These are phyloP conservation scores for Isatis tinctoria DNA, from an alignment of 345 rosid genomes.

Conservation along the genomic window DNA sequence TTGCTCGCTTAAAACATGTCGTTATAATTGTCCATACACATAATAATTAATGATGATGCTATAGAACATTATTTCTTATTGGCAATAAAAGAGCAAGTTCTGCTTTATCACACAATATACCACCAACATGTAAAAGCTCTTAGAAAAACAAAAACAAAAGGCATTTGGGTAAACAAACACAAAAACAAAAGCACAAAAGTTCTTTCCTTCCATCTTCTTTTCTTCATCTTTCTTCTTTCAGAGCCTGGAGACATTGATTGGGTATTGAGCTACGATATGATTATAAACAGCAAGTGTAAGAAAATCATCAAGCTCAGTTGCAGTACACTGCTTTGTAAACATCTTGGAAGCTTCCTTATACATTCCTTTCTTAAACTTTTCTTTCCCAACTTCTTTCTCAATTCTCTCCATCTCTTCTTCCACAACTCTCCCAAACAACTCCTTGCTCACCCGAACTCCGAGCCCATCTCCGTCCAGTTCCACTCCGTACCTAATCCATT, in stretches of 20 bases:
- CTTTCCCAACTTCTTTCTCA: constrained; percentile 81
- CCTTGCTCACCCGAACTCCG: constrained; percentile 59
- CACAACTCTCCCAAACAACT: constrained; percentile 72
- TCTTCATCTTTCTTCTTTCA: constrained; percentile 28
- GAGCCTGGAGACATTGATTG: constrained; percentile 49
- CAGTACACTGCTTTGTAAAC: constrained; percentile 69
- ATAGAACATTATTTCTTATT: constrained; percentile 21
- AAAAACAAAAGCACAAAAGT: background rate
- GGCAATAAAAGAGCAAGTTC: constrained; percentile 3
- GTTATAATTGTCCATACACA: background rate
- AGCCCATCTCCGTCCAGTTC: constrained; percentile 77
- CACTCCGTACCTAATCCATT: constrained; percentile 79
- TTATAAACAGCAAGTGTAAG: constrained; percentile 77
- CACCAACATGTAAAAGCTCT: constrained; percentile 13
- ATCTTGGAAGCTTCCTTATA: constrained; percentile 74
- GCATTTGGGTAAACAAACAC: background rate
- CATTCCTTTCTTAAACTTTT: constrained; percentile 66
- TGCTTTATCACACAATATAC: constrained; percentile 22
- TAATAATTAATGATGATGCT: background rate
- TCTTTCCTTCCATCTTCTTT: background rate
- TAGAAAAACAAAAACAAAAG: background rate
- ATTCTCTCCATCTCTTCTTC: constrained; percentile 88
- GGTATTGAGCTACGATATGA: constrained; percentile 58
- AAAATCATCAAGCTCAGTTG: constrained; percentile 62
- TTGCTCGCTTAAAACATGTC: no score